Conservation (phyloP, 495 filamentous ascomycete genomes). For the Clohesyomyces aquaticus region DNA sequence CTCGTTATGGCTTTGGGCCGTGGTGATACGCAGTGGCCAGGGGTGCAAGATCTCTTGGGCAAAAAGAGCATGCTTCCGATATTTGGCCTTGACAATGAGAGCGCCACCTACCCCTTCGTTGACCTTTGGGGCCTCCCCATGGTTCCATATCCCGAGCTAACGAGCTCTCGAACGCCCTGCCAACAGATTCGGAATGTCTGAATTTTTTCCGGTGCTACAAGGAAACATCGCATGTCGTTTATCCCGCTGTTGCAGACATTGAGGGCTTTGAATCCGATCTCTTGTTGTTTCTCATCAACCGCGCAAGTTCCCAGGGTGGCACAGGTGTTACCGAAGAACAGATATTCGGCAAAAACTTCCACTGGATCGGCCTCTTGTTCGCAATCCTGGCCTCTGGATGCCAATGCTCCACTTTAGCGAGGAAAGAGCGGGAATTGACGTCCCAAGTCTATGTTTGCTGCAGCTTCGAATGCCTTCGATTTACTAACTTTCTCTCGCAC, state of each 20-base stretch:
- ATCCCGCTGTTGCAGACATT: conserved; percentile 75
- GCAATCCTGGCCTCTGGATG: conserved; percentile 78
- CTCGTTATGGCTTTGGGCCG: conserved; percentile 67
- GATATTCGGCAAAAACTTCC: conserved; percentile 65
- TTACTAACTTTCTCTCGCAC: conserved; percentile 64
- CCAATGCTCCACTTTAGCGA: conserved; percentile 74
- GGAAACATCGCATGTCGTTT: conserved; percentile 77
- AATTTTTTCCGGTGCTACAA: conserved; percentile 75
- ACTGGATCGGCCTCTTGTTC: conserved; percentile 72
- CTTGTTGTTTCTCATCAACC: conserved; percentile 67
- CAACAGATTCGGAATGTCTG: conserved; percentile 61
- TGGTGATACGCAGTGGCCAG: conserved; percentile 57
- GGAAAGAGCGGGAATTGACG: conserved; percentile 60
- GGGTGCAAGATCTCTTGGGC: conserved; percentile 59
- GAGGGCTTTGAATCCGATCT: conserved; percentile 67
- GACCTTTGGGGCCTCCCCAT: conserved; percentile 62
- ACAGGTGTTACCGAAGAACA: conserved; percentile 45
- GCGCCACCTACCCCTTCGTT: conserved; percentile 78
- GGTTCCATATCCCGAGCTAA: conserved; percentile 73
- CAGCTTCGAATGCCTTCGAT: conserved; percentile 64
- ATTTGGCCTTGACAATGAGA: conserved; percentile 79
- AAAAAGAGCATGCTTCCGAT: conserved; percentile 76
- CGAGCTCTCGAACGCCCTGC: conserved; percentile 72
- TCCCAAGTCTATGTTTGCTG: conserved; percentile 67
- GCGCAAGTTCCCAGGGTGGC: conserved; percentile 54